Percentiles rank a stretch among this genome's conserved stretches.
These are phyloP conservation scores for Colletotrichum truncatum DNA, from an alignment of 2,329 filamentous ascomycete species.

Conservation along the genomic window DNA sequence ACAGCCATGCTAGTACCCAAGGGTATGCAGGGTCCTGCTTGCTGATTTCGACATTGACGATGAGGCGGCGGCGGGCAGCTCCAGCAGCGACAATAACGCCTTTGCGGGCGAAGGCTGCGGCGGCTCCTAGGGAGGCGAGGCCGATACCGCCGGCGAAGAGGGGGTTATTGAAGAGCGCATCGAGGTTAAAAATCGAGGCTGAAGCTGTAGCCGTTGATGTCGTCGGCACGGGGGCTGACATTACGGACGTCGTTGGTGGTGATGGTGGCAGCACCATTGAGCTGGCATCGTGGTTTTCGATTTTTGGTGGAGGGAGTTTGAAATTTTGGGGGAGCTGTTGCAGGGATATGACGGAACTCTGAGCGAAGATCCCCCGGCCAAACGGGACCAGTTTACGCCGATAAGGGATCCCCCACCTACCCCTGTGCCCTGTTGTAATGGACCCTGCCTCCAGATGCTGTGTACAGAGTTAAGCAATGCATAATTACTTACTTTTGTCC, in stretches of 20 bases:
- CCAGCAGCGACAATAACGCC: slow-evolving; percentile 77
- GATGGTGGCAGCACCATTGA: not conserved
- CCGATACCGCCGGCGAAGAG: slow-evolving; percentile 82
- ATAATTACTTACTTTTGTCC: too few species aligned
- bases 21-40: slow-evolving; percentile 92
- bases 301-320: not conserved
- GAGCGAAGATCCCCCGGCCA: too few species aligned
- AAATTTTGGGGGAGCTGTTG: slow-evolving; percentile 1
- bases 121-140: slow-evolving; percentile 87
- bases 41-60: slow-evolving; percentile 96
- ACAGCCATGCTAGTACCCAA: slow-evolving; percentile 96
- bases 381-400: not conserved
- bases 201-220: not conserved
- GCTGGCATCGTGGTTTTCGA: slow-evolving; percentile 8
- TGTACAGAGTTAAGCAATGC: too few species aligned
- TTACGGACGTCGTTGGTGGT: slow-evolving; percentile 12
- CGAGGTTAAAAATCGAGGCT: slow-evolving; percentile 47
- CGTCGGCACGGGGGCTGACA: slow-evolving; percentile 7
- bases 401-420: not conserved
- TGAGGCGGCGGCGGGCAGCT: slow-evolving; percentile 82
- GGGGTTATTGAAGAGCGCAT: slow-evolving; percentile 70
- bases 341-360: not conserved
- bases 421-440: not conserved
- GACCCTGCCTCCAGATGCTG: too few species aligned
- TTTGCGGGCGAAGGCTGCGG: slow-evolving; percentile 81